Percentiles rank a stretch among this genome's conserved stretches.
phyloP scores from a whole-genome alignment of 306 rosid species.

The Vicia villosa region DNA sequence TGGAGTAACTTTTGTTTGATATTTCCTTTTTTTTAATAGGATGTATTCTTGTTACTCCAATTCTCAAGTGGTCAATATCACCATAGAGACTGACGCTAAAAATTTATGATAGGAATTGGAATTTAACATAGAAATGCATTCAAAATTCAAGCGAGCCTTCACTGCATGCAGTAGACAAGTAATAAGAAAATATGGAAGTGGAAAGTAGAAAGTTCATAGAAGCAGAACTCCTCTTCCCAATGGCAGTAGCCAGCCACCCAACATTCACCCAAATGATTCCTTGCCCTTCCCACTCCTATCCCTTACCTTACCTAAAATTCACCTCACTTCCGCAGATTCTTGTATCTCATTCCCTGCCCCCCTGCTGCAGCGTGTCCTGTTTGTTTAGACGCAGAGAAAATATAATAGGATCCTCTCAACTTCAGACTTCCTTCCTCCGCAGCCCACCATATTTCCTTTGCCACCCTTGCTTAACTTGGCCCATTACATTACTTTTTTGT shows the following conservation, averaged over 20 bases:
- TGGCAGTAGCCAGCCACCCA: background rate
- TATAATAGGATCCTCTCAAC: background rate
- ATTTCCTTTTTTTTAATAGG: constrained; percentile 25
- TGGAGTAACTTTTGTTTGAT: constrained; percentile 17
- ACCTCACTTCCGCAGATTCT: background rate
- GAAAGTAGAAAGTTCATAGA: background rate
- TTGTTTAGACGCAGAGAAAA: background rate
- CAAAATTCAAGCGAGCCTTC: background rate
- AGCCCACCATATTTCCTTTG: background rate
- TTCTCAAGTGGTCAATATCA: constrained; percentile 20
- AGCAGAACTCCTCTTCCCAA: background rate
- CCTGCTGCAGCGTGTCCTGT: background rate
- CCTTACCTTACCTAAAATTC: background rate
- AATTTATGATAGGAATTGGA: background rate
- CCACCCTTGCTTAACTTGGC: background rate
- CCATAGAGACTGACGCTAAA: background rate
- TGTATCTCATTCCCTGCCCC: background rate
- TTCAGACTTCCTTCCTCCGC: background rate
- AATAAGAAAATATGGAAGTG: background rate
- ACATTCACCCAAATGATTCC: background rate
- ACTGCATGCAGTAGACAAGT: background rate
- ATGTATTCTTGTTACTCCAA: background rate
- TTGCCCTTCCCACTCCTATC: background rate
- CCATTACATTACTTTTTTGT: background rate
- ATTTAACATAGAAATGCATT: background rate